Evolutionary conservation across 768 basidiomycete genomes (phyloP).

Genomic region (Wakefieldia striispora): DNA sequence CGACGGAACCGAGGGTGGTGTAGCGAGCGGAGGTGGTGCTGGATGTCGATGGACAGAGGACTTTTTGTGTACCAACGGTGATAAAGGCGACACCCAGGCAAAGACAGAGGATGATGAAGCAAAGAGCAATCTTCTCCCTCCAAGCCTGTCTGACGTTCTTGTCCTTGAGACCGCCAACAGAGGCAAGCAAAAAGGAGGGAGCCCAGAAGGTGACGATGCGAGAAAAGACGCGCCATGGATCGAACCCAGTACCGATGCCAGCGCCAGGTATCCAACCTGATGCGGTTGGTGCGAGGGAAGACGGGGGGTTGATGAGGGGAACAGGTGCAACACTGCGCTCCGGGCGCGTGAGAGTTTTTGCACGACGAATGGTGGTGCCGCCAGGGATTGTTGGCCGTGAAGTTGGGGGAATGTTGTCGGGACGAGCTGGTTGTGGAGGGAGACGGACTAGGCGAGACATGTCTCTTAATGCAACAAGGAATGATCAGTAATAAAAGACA

Average conservation of each 20-base stretch:
- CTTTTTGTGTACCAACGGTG: slow-evolving; percentile 91
- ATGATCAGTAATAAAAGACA: too few relatives aligned
- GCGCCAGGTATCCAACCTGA: slow-evolving; percentile 38
- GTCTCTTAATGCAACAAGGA: too few relatives aligned
- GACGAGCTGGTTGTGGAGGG: slow-evolving; percentile 10
- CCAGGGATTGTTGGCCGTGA: slow-evolving; percentile 48
- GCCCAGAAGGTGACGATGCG: slow-evolving; percentile 88
- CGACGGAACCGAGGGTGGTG: slow-evolving; percentile 51
- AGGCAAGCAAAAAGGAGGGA: slow-evolving; percentile 69
- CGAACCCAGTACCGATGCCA: slow-evolving; percentile 31
- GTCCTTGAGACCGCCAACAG: slow-evolving; percentile 80
- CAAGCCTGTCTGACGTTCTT: slow-evolving; percentile 81
- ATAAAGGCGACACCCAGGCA: slow-evolving; percentile 85
- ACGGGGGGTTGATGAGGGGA: slow-evolving; percentile 87
- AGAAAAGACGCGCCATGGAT: slow-evolving; percentile 82
- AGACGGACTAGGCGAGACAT: slow-evolving; percentile 28
- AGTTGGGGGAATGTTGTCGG: slow-evolving; percentile 51
- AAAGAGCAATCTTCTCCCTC: slow-evolving; percentile 95
- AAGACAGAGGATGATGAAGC: slow-evolving; percentile 77
- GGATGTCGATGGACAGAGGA: slow-evolving; percentile 73
- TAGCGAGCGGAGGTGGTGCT: slow-evolving; percentile 43
- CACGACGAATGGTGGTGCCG: slow-evolving; percentile 70
- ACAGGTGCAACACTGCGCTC: slow-evolving; percentile 93
- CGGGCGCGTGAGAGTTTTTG: slow-evolving; percentile 95
- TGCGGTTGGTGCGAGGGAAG: slow-evolving; percentile 37